Evolutionary conservation across 768 basidiomycete genomes (phyloP), one percentile per base, ranked within the genome.

Genomic region (Lentinula lateritia): DNA sequence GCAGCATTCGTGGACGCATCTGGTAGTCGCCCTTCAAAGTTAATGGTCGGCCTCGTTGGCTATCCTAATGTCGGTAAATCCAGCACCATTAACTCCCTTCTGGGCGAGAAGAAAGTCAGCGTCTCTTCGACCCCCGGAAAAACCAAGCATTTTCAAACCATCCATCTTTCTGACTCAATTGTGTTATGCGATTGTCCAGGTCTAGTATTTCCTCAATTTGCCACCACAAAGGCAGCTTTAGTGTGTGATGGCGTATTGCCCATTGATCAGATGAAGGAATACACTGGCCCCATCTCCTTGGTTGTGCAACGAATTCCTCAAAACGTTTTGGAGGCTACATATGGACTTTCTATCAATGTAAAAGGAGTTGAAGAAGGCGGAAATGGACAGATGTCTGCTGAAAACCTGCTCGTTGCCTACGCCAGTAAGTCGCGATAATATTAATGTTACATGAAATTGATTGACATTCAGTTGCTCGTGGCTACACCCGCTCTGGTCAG

Each of bases 1-100:
- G 23, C 63, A 93, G 91, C 71, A 39, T 93, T 93, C 67, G 71
- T 76, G 12, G 83, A 85, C 62, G 68, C 80, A 0, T 78, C 77
- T 16, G 84, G 87, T n/a, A 77, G 84, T 52, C 70, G 77, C 8
- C 84, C 88, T 0, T 71, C 77, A 28, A 93, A 85, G 70, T 78
- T 93, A 3, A 84, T 87, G 5, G 86, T 97, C 42, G 94, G 94
- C 36, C 84, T 99, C 13, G 97, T 99, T 45, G 97, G 97, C 34
- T 98, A 99, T 71, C 97, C 97, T 0, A 99, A 99, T 69, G 96
- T 98, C 23, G 97, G 97, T 15, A 99, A 99, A 75, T 98, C 96
- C 0, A 95, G 93, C 63, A 95, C 97, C 5, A 95, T 99, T 69
- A 99, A 99, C 71, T 91, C 96, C 6, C 81, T 99, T 6, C 80